Evolutionary conservation across 1,284 basidiomycete genomes (phyloP), one percentile per base, ranked within the genome.

Genomic region (Rhizoctonia solani): DNA sequence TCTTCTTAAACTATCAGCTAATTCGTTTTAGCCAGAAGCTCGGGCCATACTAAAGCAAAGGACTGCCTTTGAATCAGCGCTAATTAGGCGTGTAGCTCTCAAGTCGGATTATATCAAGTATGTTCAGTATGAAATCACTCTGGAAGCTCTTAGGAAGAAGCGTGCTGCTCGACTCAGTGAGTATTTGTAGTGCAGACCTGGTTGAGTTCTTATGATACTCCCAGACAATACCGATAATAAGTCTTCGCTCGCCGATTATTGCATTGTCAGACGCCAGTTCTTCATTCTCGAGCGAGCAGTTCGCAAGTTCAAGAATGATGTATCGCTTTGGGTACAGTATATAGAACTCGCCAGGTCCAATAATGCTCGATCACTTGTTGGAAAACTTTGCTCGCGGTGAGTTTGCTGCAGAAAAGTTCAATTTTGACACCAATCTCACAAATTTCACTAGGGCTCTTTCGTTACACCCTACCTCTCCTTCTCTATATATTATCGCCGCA

Each of bases 41-140:
- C 88, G 90, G 72, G 85, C 90, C 72, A 93, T 98, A 72, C 86
- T 97, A 73, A 88, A 88, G 76, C 89, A 89, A 74, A 85, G 95
- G 27, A 93, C 92, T 13, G 81, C 81, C 32, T 93, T 92, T 75
- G 95, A 98, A 79, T 88, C 86, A 1, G 84, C 89, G 1, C 84
- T 98, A 52, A 85, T 97, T 9, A 85, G 95, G 54, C 84, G 92
- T 66, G 84, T 92, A 42, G 87, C 92, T 2, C 88, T 90, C 75
- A 94, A 94, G 78, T 81, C 85, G 19, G 96, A 98, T 79, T 98
- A 89, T 79, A 80, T 96, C 73, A 87, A 90, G 58, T 98, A 99
- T 80, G 88, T 88, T 44, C 85, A 92, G 25, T 98, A 97, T 77
- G 95, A 98, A 79, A 92, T 93, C 84, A 85, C 85, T 32, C 82